Conservation (phyloP, 169 alveolate species). For the Eimeria praecox region DNA sequence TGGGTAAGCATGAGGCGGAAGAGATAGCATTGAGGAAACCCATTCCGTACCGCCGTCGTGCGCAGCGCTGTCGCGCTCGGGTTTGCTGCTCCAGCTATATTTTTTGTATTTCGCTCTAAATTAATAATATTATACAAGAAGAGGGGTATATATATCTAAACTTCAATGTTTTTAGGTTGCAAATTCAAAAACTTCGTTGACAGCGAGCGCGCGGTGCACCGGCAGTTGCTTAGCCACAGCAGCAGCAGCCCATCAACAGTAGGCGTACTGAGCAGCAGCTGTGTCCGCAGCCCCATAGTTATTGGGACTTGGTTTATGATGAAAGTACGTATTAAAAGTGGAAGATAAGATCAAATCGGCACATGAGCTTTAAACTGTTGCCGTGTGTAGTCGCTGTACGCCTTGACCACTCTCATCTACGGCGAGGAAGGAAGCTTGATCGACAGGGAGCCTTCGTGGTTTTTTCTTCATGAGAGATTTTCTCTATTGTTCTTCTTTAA, state of each 20-base stretch:
- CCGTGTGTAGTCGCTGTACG: background rate
- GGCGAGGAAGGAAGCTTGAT: background rate
- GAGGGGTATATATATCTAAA: background rate
- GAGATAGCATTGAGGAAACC: background rate
- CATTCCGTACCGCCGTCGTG: background rate
- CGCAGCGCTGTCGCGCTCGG: background rate
- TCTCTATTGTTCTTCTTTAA: no score
- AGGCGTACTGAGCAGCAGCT: slow-evolving; percentile 3
- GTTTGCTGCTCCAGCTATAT: background rate
- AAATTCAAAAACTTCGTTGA: background rate
- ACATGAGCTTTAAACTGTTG: background rate
- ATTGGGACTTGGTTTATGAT: background rate
- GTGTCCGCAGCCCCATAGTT: slow-evolving; percentile 1
- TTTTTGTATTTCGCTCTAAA: background rate
- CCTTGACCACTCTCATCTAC: background rate
- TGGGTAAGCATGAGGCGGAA: background rate
- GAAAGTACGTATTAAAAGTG: background rate
- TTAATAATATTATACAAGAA: background rate
- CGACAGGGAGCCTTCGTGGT: background rate
- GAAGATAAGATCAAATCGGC: background rate
- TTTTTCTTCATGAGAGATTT: no score
- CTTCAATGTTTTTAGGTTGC: background rate
- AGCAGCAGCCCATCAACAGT: background rate
- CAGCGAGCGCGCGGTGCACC: background rate
- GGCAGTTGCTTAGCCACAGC: background rate